phyloP scores from a whole-genome alignment of 257 asterid genomes.

The Penstemon newberryi region DNA sequence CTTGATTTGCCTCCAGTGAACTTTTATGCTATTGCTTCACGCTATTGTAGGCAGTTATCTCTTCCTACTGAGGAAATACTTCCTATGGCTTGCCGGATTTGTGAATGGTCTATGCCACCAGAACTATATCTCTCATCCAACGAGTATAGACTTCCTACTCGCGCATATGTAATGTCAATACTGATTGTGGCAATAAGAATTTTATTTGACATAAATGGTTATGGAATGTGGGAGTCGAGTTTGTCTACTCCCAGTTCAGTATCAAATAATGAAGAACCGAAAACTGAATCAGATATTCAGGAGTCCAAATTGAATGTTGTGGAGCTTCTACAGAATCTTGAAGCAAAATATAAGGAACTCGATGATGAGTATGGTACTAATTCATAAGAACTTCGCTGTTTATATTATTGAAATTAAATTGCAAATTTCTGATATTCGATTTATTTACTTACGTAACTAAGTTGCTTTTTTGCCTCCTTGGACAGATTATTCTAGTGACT shows the following conservation, averaged over 20 bases:
- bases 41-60: constrained; percentile 52
- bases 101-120: constrained; percentile 74
- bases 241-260: constrained; percentile 36
- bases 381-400: background rate
- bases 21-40: constrained; percentile 66
- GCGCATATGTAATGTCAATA: constrained; percentile 72
- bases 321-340: constrained; percentile 55
- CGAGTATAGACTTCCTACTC: constrained; percentile 60
- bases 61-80: constrained; percentile 59
- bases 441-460: constrained; percentile 19
- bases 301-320: constrained; percentile 38
- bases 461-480: constrained; percentile 30
- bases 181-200: constrained; percentile 67
- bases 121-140: constrained; percentile 62
- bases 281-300: constrained; percentile 24
- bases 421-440: background rate
- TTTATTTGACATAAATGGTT: constrained; percentile 65
- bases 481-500: constrained; percentile 55
- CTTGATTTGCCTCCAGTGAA: constrained; percentile 75
- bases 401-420: background rate
- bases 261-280: constrained; percentile 25
- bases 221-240: constrained; percentile 74
- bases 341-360: constrained; percentile 50
- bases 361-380: constrained; percentile 54
- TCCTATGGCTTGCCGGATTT: constrained; percentile 57